Evolutionary conservation across 331 rosid species (phyloP).

Genomic region (Acacia pycnantha): DNA sequence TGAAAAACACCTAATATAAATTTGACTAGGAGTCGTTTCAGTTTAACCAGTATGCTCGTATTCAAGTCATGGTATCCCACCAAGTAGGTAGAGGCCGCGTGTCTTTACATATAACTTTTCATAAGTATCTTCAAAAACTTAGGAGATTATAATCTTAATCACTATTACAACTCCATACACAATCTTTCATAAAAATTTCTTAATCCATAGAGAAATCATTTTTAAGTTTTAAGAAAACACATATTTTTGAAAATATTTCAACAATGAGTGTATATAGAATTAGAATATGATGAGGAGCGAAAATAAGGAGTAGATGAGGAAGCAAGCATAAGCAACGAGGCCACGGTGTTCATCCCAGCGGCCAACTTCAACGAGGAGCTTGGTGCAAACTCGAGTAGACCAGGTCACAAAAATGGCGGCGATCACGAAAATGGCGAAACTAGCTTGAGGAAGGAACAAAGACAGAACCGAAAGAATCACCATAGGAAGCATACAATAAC

Average conservation of each 20-base stretch:
- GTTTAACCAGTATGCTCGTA: too few relatives aligned
- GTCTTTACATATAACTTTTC: too few relatives aligned
- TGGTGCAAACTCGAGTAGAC: constrained; percentile 31
- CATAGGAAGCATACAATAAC: constrained; percentile 40
- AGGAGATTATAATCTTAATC: too few relatives aligned
- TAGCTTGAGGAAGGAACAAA: constrained; percentile 36
- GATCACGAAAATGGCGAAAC: background rate
- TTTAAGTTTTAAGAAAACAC: too few relatives aligned
- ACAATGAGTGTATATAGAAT: background rate
- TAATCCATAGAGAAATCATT: too few relatives aligned
- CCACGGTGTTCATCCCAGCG: constrained; percentile 36
- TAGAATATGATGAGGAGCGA: constrained; percentile 25
- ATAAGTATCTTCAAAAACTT: too few relatives aligned
- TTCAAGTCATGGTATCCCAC: too few relatives aligned
- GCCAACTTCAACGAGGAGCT: constrained; percentile 13
- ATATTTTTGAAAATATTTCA: background rate
- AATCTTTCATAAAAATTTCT: too few relatives aligned
- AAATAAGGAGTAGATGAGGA: constrained; percentile 28
- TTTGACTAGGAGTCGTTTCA: too few relatives aligned
- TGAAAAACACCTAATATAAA: too few relatives aligned
- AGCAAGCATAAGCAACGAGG: constrained; percentile 36
- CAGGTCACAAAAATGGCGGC: constrained; percentile 24
- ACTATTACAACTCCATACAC: too few relatives aligned
- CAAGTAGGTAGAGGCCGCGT: too few relatives aligned
- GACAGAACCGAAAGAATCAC: constrained; percentile 30